Conservation (phyloP, 495 filamentous ascomycete genomes). For the Cudoniella acicularis region DNA sequence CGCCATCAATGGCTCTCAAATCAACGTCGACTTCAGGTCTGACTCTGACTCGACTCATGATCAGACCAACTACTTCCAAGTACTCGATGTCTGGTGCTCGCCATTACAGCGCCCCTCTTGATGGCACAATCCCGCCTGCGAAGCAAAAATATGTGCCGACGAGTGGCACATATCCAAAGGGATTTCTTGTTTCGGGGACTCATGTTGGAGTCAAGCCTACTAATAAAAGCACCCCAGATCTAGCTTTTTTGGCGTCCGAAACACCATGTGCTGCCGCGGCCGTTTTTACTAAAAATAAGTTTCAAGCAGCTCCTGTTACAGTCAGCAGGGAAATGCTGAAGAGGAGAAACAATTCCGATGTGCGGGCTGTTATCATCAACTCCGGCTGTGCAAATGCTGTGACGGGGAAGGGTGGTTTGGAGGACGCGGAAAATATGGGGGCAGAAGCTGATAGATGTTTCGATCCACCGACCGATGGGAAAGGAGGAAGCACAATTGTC, state of each 20-base stretch:
- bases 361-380: conserved; percentile 86
- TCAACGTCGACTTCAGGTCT: conserved; percentile 4
- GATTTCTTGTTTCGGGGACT: conserved; percentile 81
- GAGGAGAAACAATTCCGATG: conserved; percentile 59
- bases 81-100: conserved; percentile 1
- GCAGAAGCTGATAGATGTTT: conserved; percentile 68
- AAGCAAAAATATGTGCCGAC: conserved; percentile 89
- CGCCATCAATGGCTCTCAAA: conserved; percentile 22
- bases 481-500: conserved; percentile 70
- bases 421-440: conserved; percentile 86
- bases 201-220: conserved; percentile 91
- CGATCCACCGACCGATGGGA: conserved; percentile 44
- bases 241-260: conserved; percentile 85
- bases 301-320: conserved; percentile 92
- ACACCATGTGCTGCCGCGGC: conserved; percentile 87
- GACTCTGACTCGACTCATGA: conserved; percentile 16
- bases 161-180: conserved; percentile 80
- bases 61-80: conserved; percentile 8
- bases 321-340: conserved; percentile 70
- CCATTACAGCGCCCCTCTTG: conserved; percentile 58
- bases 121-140: conserved; percentile 60
- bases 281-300: conserved; percentile 97
- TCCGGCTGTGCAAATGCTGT: conserved; percentile 97
- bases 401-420: conserved; percentile 84
- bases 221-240: conserved; percentile 84